Base-by-base conservation (phyloP, 129 eudicot species). In the Lactuca saligna region DNA sequence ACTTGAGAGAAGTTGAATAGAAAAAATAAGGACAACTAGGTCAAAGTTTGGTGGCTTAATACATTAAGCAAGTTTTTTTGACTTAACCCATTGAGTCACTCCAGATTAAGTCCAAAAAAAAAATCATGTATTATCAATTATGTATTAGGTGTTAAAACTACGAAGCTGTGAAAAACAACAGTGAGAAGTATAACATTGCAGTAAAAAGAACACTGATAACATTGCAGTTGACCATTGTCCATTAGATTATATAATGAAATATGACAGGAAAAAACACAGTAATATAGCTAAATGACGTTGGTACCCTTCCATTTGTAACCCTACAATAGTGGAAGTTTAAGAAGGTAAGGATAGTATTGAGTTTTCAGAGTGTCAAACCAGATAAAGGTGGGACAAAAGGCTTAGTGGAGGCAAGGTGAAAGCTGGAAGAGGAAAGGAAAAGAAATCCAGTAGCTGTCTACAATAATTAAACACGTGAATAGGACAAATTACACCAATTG, bases 361-460 rank as follows among this genome's bases (percentile, higher is more conserved):
- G n/a, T n/a, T n/a, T n/a, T n/a, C n/a, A n/a, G n/a, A n/a, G n/a
- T 16, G 57, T 48, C 31, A 25, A n/a, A 38, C 41, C 49, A 54
- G 63, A 7, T 44, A 65, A 16, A 75, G 61, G 78, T 74, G 81
- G 60, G 72, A 72, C 25, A 64, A 61, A 59, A 59, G 39, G 56
- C 41, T 54, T 49, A 69, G 60, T 60, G 17, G 68, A 48, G 57
- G 53, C 39, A 55, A 9, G 76, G 68, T 56, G 79, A 79, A 79
- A 79, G 81, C 83, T 82, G 81, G 79, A 80, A 68, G 65, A 55
- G 51, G 73, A 61, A 77, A 68, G 42, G 33, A 51, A 32, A 42
- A 70, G 33, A 67, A 44, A 65, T 61, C 55, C 60, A 76, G 46
- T 37, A 74, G 84, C 72, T 75, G 87, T 71, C 79, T 38, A 57